Evolutionary conservation across 2,329 filamentous ascomycete genomes (phyloP), one percentile per base, ranked within the genome.

Genomic region (Epichloe sylvatica): DNA sequence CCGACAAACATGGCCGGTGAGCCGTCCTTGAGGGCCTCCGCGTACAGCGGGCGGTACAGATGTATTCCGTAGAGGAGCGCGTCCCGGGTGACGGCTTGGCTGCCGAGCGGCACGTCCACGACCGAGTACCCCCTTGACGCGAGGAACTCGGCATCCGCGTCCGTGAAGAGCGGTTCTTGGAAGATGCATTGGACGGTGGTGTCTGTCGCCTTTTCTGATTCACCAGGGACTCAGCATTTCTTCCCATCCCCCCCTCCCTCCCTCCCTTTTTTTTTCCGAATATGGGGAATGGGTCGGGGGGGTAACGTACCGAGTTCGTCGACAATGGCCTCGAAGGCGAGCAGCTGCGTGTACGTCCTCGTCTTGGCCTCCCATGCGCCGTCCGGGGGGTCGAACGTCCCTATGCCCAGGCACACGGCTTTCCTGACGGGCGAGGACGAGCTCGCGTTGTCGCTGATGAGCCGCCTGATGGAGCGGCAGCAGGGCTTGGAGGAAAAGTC

Each of bases 41-140:
- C 66, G 46, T 78, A 85, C 39, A 75, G 70, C 37, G 64, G 68
- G 21, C 66, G 68, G 50, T 80, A 79, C 51, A 81, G 70, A 46
- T 84, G 81, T 0, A 84, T 70, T 1, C 77, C 81, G 54, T 77
- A 86, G 2, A 83, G 67, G 1, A 86, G 59, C 0, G 77, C 74
- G 0, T 64, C 57, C 0, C 59, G 45, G 15, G 71, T 67, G 9
- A 85, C 67, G 5, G 70, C 55, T 0, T 70, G 60, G 55, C 78
- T 81, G 0, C 71, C 81, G 0, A 50, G 58, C 0, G 83, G 82
- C 2, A 74, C 67, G 1, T 74, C 66, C 4, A 76, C 66, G 3
- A 75, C 67, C 2, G 63, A 49, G 47, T 78, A 76, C n/a, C 78
- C 76, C 0, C 82, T 71, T 21, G 69, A 65, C 51, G 68, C 59